A percentile compares a stretch with the other conserved stretches of the same genome.
These are phyloP conservation scores for Dalbergia cochinchinensis DNA, from an alignment of 306 rosid genomes.

Conservation along the genomic window DNA sequence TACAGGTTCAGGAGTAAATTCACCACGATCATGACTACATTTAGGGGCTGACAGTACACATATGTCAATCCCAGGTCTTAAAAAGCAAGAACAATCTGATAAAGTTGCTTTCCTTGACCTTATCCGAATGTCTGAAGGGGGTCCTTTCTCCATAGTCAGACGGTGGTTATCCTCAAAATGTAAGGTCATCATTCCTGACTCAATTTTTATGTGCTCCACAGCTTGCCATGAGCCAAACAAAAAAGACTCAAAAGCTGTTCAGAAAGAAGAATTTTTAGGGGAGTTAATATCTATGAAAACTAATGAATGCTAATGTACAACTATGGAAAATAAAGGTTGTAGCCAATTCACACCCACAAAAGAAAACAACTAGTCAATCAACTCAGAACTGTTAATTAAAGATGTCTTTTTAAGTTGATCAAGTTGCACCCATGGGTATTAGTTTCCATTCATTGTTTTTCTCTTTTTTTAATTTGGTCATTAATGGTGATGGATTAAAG, in stretches of 20 bases:
- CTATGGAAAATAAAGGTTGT: neutral
- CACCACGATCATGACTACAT: constrained; percentile 36
- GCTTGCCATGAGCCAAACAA: constrained; percentile 69
- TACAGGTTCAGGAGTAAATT: constrained; percentile 57
- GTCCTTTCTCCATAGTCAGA: constrained; percentile 65
- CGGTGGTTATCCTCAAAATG: constrained; percentile 58
- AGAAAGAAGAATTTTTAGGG: neutral
- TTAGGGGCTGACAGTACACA: constrained; percentile 63
- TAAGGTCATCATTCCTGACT: constrained; percentile 62
- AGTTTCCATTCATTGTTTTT: neutral
- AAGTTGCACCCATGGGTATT: neutral
- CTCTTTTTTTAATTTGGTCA: neutral
- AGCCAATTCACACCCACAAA: neutral
- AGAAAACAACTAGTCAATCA: neutral
- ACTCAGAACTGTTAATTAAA: neutral
- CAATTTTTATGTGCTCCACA: constrained; percentile 54
- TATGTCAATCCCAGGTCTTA: constrained; percentile 83
- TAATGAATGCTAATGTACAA: neutral
- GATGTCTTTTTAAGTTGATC: neutral
- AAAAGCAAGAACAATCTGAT: constrained; percentile 75
- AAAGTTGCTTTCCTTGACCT: constrained; percentile 75
- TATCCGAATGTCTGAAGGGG: constrained; percentile 65
- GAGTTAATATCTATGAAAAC: neutral
- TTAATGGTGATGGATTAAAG: constrained; percentile 14
- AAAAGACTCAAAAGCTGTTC: constrained; percentile 70